phyloP scores from a whole-genome alignment of 306 rosid species.

The Trifolium dubium region DNA sequence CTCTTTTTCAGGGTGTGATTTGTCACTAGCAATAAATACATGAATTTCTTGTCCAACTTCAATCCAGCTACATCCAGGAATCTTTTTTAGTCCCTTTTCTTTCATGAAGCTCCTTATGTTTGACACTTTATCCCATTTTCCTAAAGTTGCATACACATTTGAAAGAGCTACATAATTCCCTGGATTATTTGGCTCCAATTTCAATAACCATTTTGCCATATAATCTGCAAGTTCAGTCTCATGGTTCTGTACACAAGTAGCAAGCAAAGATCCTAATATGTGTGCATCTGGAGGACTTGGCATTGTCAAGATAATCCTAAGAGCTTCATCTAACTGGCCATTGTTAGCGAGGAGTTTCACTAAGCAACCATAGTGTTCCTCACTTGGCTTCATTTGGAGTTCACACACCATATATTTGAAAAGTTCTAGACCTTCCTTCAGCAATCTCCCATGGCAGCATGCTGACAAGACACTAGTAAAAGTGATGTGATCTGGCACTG shows the following conservation, averaged over 20 bases:
- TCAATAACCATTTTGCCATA: conserved; percentile 55
- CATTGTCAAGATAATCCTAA: conserved; percentile 56
- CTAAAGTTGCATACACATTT: conserved; percentile 65
- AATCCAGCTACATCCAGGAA: conserved; percentile 86
- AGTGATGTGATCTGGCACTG: conserved; percentile 66
- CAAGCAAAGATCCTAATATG: conserved; percentile 74
- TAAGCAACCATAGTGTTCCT: conserved; percentile 71
- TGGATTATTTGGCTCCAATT: conserved; percentile 72
- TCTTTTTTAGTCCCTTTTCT: conserved; percentile 64
- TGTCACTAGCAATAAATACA: conserved; percentile 69
- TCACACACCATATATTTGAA: conserved; percentile 66
- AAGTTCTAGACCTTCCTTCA: conserved; percentile 65
- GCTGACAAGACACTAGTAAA: conserved; percentile 67
- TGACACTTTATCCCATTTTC: conserved; percentile 76
- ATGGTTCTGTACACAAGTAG: conserved; percentile 62
- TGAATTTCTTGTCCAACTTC: conserved; percentile 69
- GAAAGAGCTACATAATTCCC: conserved; percentile 85
- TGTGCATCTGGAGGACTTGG: conserved; percentile 73
- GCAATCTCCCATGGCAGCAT: conserved; percentile 70
- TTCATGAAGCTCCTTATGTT: conserved; percentile 67
- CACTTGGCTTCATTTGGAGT: conserved; percentile 59
- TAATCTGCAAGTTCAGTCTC: conserved; percentile 63
- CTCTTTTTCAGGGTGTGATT: conserved; percentile 66
- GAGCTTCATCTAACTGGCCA: conserved; percentile 73
- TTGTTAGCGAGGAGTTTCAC: conserved; percentile 63